Base-by-base conservation (phyloP, 208 protist genomes). In the Trypanosoma melophagium region DNA sequence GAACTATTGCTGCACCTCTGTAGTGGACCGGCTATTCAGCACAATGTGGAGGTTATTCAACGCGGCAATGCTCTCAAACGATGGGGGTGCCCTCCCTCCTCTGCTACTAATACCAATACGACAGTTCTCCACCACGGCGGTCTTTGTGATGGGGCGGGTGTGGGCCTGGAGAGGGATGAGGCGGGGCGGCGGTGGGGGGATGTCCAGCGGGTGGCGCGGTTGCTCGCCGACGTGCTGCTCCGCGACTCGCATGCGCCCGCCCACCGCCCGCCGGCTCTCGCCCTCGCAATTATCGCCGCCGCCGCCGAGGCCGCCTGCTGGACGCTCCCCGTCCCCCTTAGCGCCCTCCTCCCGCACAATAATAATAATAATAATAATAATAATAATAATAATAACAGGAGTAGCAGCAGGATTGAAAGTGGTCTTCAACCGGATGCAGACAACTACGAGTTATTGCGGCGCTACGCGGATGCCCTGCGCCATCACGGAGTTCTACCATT, bases 1-100 rank as follows among this genome's bases (percentile, higher is more conserved):
- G 84, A 90, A 28, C 51, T 68, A 16, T 69, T 92, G 45, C 71
- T 92, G 5, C 66, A 81, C 66, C 58, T 90, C 21, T 77, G 63
- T 31, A 70, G 71, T 49, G 77, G 80, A 24, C 71, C 80, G 50
- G 60, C 25, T 31, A 68, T 81, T 38, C 64, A 75, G 49, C 53
- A 60, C 31, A 60, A 59, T 21, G 21, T 69, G 50, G 80, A 79
- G 19, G 54, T 49, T 8, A 68, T 59, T 40, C 61, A 76, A 64
- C 69, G 69, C 10, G 7, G 24, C 22, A 49, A 45, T 44, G 55
- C 67, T 14, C 35, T 52, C 31, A 57, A 28, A 10, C 42, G 60
- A 28, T 74, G 56, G 60, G 42, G 12, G 5, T 35, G 28, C 28
- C 28, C 28, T 35, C 28, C 5, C 28, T 35, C 28, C 5, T 7